A percentile compares a stretch with the other conserved stretches of the same genome.
These are phyloP conservation scores for Paraconiothyrium sp. DNA, from an alignment of 2,329 filamentous ascomycete species.

Conservation along the genomic window DNA sequence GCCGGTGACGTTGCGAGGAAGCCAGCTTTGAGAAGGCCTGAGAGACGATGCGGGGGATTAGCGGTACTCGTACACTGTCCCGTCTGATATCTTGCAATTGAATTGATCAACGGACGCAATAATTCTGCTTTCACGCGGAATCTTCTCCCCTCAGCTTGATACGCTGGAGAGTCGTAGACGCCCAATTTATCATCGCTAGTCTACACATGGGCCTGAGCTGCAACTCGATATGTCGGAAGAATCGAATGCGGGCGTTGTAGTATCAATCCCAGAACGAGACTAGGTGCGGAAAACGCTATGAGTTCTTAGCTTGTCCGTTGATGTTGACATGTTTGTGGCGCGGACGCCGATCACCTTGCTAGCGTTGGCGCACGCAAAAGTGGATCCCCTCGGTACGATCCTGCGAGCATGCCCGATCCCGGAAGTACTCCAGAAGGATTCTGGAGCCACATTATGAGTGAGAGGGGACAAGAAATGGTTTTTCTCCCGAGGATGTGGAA, in stretches of 20 bases:
- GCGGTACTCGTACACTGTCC: neutral
- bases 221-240: neutral
- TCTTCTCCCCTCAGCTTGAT: neutral
- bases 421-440: neutral
- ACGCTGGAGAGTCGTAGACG: neutral
- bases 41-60: neutral
- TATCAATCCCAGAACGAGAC: neutral
- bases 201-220: neutral
- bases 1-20: slow-evolving; percentile 1
- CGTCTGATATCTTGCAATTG: neutral
- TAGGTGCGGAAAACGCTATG: slow-evolving; percentile 1
- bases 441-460: neutral
- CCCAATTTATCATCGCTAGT: neutral
- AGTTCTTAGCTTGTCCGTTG: slow-evolving; percentile 9
- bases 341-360: neutral
- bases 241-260: neutral
- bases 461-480: neutral
- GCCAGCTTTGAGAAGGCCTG: slow-evolving; percentile 6
- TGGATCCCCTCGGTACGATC: slow-evolving; percentile 8
- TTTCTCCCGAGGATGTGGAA: neutral
- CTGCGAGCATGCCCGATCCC: neutral
- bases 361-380: slow-evolving; percentile 9
- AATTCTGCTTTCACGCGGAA: neutral
- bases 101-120: neutral
- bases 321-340: slow-evolving; percentile 11